Conservation (phyloP, 2,329 filamentous ascomycete genomes). For the Ciborinia camelliae region DNA sequence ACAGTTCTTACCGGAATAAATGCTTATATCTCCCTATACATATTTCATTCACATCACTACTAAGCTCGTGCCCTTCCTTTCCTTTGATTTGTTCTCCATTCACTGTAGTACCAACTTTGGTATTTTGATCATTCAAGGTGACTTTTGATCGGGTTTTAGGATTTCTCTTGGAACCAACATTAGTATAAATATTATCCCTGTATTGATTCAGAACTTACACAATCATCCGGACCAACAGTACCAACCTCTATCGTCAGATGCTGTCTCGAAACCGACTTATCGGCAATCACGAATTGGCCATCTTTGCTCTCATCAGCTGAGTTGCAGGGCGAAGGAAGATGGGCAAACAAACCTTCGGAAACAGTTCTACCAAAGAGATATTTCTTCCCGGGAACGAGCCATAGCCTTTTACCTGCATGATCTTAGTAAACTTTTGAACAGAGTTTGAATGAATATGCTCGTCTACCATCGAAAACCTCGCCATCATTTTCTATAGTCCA, state of each 20-base stretch:
- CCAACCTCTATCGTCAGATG: conserved; percentile 77
- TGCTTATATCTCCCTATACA: conserved; percentile 68
- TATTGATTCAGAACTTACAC: conserved; percentile 46
- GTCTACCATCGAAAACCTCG: not conserved
- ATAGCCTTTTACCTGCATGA: conserved; percentile 63
- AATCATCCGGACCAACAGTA: conserved; percentile 61
- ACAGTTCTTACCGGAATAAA: conserved; percentile 51
- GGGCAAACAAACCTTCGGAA: conserved; percentile 51
- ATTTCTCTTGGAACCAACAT: conserved; percentile 23
- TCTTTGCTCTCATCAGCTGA: conserved; percentile 42
- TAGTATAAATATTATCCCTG: not conserved
- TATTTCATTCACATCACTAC: conserved; percentile 58
- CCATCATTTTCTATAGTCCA: conserved; percentile 10
- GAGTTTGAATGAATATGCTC: not conserved
- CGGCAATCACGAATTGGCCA: conserved; percentile 65
- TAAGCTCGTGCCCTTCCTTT: conserved; percentile 51
- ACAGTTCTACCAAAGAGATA: conserved; percentile 82
- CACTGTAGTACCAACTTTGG: conserved; percentile 78
- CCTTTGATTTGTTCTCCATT: conserved; percentile 70
- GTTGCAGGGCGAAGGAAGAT: not conserved
- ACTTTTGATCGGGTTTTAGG: conserved; percentile 56
- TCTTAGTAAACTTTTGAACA: not conserved
- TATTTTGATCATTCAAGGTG: conserved; percentile 73
- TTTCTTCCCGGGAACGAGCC: conserved; percentile 80
- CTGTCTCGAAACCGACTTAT: conserved; percentile 83